These are phyloP conservation scores for Saraca asoca DNA, from an alignment of 331 rosid genomes.

Conservation along the genomic window DNA sequence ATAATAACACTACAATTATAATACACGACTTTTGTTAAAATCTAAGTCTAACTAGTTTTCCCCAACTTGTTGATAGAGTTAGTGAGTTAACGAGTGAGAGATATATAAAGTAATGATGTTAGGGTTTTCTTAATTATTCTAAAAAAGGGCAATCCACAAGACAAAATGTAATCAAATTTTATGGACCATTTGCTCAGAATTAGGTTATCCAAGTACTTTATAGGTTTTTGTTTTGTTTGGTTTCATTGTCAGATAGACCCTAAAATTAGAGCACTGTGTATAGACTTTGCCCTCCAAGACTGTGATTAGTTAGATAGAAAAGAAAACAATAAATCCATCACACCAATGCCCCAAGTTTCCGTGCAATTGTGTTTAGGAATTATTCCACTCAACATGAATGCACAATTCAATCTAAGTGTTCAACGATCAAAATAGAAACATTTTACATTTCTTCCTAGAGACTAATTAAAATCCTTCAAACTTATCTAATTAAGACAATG, in stretches of 20 bases:
- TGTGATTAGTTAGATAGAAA: not conserved
- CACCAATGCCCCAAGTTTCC: conserved; percentile 3
- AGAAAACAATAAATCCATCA: conserved; percentile 2
- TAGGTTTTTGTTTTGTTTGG: conserved; percentile 15
- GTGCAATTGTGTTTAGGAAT: conserved; percentile 27
- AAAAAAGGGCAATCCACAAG: conserved; percentile 29
- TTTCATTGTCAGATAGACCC: conserved; percentile 15
- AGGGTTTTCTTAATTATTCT: conserved; percentile 38
- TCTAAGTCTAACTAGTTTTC: conserved; percentile 35
- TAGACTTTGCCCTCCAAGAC: conserved; percentile 24
- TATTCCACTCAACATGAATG: conserved; percentile 41
- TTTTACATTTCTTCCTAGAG: conserved; percentile 42
- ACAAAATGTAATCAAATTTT: conserved; percentile 12
- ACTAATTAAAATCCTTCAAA: conserved; percentile 34
- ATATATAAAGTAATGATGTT: conserved; percentile 23
- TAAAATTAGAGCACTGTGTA: not conserved
- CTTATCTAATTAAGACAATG: conserved; percentile 35
- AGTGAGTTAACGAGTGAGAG: not conserved
- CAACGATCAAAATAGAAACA: conserved; percentile 16
- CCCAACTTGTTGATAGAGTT: conserved; percentile 37
- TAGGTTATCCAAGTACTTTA: conserved; percentile 26
- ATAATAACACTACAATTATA: too few relatives aligned
- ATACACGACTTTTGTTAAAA: too few relatives aligned
- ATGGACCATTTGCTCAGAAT: conserved; percentile 9
- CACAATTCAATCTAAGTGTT: conserved; percentile 38